A percentile compares a stretch with the other conserved stretches of the same genome.
Conservation (phyloP, 2,329 filamentous ascomycete genomes). For the Cytospora paraplurivora region DNA sequence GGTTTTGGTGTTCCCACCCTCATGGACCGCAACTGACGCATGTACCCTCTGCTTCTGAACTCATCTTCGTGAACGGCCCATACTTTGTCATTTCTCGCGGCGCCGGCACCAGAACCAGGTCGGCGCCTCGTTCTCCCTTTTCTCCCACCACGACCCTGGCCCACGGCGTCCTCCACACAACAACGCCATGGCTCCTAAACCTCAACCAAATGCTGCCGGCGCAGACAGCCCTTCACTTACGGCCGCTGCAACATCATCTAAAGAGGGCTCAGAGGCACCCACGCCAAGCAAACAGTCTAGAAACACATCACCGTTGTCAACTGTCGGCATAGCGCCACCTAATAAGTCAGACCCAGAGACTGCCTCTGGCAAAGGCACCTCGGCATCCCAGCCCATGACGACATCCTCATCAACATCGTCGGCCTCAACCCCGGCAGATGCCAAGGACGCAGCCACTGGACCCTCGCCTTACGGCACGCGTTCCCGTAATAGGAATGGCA, state of each 20-base stretch:
- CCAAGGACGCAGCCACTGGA: slow-evolving; percentile 54
- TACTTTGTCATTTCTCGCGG: slow-evolving; percentile 20
- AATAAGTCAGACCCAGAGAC: slow-evolving; percentile 37
- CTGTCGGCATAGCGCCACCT: slow-evolving; percentile 35
- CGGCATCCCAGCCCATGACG: slow-evolving; percentile 48
- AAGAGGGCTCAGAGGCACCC: slow-evolving; percentile 34
- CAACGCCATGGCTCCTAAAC: slow-evolving; percentile 43
- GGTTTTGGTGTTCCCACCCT: slow-evolving; percentile 17
- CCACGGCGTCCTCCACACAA: slow-evolving; percentile 19
- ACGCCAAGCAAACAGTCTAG: slow-evolving; percentile 33
- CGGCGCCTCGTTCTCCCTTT: slow-evolving; percentile 24
- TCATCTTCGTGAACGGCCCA: slow-evolving; percentile 15
- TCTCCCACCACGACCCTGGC: slow-evolving; percentile 5
- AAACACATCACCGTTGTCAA: slow-evolving; percentile 32
- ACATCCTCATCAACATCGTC: slow-evolving; percentile 51
- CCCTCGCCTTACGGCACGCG: slow-evolving; percentile 85
- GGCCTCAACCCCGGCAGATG: slow-evolving; percentile 45
- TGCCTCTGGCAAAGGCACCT: slow-evolving; percentile 30
- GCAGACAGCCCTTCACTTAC: slow-evolving; percentile 34
- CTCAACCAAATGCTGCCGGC: slow-evolving; percentile 35
- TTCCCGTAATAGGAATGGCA: slow-evolving; percentile 83
- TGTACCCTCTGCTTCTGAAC: slow-evolving; percentile 15
- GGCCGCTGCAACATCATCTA: slow-evolving; percentile 34
- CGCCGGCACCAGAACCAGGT: slow-evolving; percentile 28
- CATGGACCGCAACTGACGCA: slow-evolving; percentile 24